Base-by-base conservation (phyloP, 805 yeast species). In the Debaryomyces tyrocola region DNA sequence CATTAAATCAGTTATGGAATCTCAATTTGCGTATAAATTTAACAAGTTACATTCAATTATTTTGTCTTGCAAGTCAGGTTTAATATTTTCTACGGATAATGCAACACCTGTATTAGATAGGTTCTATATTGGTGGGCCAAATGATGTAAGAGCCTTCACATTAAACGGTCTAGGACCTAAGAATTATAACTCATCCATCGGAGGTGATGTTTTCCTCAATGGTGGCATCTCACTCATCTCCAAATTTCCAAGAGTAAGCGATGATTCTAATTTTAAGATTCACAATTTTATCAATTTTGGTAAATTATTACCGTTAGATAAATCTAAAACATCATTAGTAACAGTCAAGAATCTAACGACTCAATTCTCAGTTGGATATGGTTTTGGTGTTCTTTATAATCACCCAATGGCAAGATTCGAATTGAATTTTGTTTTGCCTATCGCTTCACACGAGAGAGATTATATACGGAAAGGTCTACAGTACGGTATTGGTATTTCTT, bases 391-490 rank as follows among this genome's bases (percentile, higher is more conserved):
- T 1, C 63, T 79, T 29, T 80, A 74, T 57, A 74, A 75, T 43
- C 83, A 80, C 56, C 84, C 84, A 1, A 70, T 74, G 66, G 84
- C 84, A 0, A 62, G 84, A 44, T 78, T 80, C 49, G 85, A 80
- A 59, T 66, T 80, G 54, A 80, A 79, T 55, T 77, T 79, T 55
- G 82, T 74, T 3, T 54, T 80, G 20, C 85, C 85, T 0, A 47
- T 80, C 21, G 55, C 68, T 2, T 68, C 65, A 0, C 74, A 73
- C 53, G 64, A 65, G n/a, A 64, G 74, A 10, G 85, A 80, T 52
- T 67, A 66, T 21, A 53, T 70, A 5, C 57, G 84, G 42, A 79
- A 77, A 53, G 85, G 85, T 0, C 49, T 80, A 8, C 84, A 80
- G 54, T 80, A 78, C 59, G 85, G 85, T 9, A 76, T 80, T 37